Evolutionary conservation across 305 asterid species (phyloP).

Genomic region (Monarda citriodora): DNA sequence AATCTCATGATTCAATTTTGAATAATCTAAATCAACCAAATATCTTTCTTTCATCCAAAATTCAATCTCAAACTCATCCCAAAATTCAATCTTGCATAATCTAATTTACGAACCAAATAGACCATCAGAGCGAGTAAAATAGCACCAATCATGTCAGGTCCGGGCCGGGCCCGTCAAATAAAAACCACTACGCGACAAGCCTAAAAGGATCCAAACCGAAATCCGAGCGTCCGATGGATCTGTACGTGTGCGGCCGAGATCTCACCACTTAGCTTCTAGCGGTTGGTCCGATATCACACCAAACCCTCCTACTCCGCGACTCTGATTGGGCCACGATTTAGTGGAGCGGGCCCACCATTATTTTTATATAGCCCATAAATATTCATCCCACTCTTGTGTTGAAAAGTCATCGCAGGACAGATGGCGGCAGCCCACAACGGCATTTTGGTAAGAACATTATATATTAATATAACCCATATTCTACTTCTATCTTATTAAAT

Average conservation of each 20-base stretch:
- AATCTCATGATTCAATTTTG: too few species aligned
- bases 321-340: constrained; percentile 52
- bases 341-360: constrained; percentile 20
- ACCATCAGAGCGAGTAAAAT: too few species aligned
- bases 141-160: constrained; percentile 7
- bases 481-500: too few species aligned
- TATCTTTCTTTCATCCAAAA: too few species aligned
- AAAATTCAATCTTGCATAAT: too few species aligned
- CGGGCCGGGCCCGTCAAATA: constrained; percentile 7
- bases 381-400: constrained; percentile 13
- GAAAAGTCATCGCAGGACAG: constrained; percentile 28
- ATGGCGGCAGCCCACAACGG: constrained; percentile 22
- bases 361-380: constrained; percentile 18
- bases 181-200: constrained; percentile 21
- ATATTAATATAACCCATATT: too few species aligned
- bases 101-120: too few species aligned
- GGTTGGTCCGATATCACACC: constrained; percentile 50
- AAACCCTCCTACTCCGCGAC: constrained; percentile 40
- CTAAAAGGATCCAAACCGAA: background rate
- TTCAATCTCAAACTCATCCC: too few species aligned
- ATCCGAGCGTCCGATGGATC: constrained; percentile 21
- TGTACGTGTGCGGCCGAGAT: constrained; percentile 44
- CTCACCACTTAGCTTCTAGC: constrained; percentile 32
- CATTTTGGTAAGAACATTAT: background rate
- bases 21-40: too few species aligned